Evolutionary conservation across 2,329 filamentous ascomycete species (phyloP).

Genomic region (Calonectria pauciramosa): DNA sequence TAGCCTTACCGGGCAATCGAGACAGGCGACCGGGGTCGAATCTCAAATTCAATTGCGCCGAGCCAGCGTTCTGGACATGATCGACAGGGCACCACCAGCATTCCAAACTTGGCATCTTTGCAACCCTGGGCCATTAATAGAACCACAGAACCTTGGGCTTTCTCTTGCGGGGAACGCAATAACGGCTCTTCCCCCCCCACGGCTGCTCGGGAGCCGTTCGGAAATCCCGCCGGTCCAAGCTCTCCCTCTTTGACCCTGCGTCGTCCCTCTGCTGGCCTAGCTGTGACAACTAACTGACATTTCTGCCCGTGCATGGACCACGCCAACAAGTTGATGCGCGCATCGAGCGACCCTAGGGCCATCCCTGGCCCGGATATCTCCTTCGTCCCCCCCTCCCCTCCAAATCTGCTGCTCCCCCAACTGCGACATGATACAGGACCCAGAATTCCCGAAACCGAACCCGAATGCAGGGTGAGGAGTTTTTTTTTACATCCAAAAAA

Average conservation of each 20-base stretch:
- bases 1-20: slow-evolving; percentile 1
- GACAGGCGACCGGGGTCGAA: background rate
- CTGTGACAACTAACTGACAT: background rate
- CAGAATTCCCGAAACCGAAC: background rate
- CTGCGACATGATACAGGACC: background rate
- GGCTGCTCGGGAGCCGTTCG: background rate
- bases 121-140: background rate
- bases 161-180: background rate
- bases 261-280: background rate
- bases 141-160: background rate
- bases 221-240: background rate
- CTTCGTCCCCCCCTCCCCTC: background rate
- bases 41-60: background rate
- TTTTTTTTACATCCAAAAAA: background rate
- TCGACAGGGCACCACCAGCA: background rate
- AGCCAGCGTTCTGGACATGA: background rate
- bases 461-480: background rate
- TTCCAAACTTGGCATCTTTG: background rate
- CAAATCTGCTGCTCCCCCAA: background rate
- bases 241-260: too few species aligned
- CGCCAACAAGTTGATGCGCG: background rate
- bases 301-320: background rate
- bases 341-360: background rate
- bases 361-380: background rate
- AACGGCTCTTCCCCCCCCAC: background rate